Percentiles rank a stretch among this genome's conserved stretches.
These are phyloP conservation scores for slime mould (Dictyostelium discoideum) DNA, from an alignment of 78 protist genomes.

Conservation along the genomic window DNA sequence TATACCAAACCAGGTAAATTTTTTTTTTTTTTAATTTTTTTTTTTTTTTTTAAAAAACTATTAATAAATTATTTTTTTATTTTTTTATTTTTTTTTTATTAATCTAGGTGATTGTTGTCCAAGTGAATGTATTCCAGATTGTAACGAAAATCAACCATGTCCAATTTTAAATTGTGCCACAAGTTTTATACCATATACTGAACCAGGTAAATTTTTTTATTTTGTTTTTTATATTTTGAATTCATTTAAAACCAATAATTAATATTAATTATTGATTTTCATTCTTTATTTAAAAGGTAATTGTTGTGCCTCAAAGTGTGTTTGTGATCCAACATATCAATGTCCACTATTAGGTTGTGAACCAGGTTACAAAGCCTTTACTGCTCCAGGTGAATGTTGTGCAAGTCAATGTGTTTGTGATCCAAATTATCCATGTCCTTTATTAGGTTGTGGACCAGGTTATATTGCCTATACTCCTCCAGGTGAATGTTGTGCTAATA, in stretches of 20 bases:
- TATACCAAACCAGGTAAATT: neutral
- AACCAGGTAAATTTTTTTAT: neutral
- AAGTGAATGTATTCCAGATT: neutral
- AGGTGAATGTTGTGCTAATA: neutral
- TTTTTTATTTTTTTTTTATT: too few relatives aligned
- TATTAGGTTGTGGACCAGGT: neutral
- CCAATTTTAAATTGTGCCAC: neutral
- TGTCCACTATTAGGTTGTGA: neutral
- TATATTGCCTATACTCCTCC: neutral
- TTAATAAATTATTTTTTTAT: too few relatives aligned
- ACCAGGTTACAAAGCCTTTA: neutral
- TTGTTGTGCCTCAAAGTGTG: neutral
- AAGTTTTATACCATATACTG: neutral
- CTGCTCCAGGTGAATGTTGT: neutral
- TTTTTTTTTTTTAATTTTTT: too few relatives aligned
- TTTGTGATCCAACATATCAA: neutral
- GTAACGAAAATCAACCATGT: neutral
- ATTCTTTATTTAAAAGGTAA: too few relatives aligned
- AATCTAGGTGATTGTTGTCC: neutral
- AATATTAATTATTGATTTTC: too few relatives aligned
- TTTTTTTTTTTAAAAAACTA: too few relatives aligned
- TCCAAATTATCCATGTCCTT: neutral
- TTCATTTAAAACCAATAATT: too few relatives aligned
- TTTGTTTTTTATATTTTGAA: too few relatives aligned
- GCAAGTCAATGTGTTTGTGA: neutral